Evolutionary conservation across 176 grass and related monocot genomes (phyloP).

Genomic region (Rhipidocladum racemiflorum): DNA sequence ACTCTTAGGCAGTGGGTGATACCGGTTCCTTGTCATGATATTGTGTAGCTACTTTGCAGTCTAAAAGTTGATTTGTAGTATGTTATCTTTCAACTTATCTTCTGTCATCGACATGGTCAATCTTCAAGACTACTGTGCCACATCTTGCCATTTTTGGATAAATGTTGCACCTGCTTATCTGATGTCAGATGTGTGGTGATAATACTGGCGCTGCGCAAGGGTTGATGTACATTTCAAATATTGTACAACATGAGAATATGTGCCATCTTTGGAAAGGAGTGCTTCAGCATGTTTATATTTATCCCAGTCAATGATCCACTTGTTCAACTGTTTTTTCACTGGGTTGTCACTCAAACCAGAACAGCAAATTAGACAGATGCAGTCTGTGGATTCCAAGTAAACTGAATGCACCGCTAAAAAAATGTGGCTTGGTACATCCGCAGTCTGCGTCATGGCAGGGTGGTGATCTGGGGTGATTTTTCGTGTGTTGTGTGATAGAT

Average conservation of each 20-base stretch:
- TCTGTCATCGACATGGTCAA: not conserved
- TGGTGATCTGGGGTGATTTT: no score
- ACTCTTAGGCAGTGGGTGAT: constrained; percentile 24
- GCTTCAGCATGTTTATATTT: not conserved
- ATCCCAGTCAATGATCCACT: not conserved
- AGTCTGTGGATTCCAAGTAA: not conserved
- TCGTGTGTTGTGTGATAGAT: no score
- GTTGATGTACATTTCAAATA: not conserved
- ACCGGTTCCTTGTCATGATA: constrained; percentile 1
- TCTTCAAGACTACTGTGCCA: not conserved
- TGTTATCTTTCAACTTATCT: constrained; percentile 4
- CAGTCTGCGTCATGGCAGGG: no score
- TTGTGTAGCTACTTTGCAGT: constrained; percentile 29
- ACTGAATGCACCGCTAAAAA: not conserved
- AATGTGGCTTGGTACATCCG: not conserved
- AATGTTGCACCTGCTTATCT: not conserved
- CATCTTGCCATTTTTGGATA: not conserved
- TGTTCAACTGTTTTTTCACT: not conserved
- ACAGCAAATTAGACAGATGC: not conserved
- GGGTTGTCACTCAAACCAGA: not conserved
- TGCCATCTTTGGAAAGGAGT: not conserved
- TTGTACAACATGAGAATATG: not conserved
- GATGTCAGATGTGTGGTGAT: not conserved
- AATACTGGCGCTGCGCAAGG: not conserved
- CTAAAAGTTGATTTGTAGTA: constrained; percentile 2